These are phyloP conservation scores for Solanum bulbocastanum DNA, from an alignment of 257 asterid species.

Conservation along the genomic window DNA sequence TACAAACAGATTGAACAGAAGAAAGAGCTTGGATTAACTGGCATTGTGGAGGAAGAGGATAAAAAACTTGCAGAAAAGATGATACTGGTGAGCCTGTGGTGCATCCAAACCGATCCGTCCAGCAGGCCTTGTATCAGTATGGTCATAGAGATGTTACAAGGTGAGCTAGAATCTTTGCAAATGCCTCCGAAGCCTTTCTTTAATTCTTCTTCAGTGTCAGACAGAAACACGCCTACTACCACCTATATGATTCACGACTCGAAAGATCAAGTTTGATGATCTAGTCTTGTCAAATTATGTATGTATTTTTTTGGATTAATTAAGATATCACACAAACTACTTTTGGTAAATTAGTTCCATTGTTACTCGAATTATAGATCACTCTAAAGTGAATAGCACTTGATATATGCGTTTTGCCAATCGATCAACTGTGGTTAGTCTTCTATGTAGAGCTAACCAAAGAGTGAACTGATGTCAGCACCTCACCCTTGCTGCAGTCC, in stretches of 20 bases:
- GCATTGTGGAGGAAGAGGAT: neutral
- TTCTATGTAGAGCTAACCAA: neutral
- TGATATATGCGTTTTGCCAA: neutral
- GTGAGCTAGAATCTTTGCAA: constrained; percentile 2
- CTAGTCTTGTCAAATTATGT: neutral
- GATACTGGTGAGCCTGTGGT: constrained; percentile 18
- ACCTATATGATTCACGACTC: neutral
- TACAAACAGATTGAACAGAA: constrained; percentile 5
- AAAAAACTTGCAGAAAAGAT: constrained; percentile 2
- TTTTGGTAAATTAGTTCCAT: neutral
- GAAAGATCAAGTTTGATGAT: neutral
- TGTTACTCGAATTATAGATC: neutral
- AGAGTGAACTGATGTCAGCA: neutral
- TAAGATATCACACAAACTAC: neutral
- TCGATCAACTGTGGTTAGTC: neutral
- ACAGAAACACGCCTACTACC: neutral
- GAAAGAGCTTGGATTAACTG: neutral
- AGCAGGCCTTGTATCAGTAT: constrained; percentile 12
- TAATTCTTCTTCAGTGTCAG: neutral
- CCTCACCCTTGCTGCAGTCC: neutral
- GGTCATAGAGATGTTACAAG: constrained; percentile 26
- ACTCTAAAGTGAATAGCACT: neutral
- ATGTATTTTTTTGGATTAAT: neutral
- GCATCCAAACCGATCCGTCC: constrained; percentile 19
- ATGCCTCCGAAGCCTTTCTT: constrained; percentile 16